phyloP scores from a whole-genome alignment of 1,284 basidiomycete species.

The Erythrobasidium hasegawianum region DNA sequence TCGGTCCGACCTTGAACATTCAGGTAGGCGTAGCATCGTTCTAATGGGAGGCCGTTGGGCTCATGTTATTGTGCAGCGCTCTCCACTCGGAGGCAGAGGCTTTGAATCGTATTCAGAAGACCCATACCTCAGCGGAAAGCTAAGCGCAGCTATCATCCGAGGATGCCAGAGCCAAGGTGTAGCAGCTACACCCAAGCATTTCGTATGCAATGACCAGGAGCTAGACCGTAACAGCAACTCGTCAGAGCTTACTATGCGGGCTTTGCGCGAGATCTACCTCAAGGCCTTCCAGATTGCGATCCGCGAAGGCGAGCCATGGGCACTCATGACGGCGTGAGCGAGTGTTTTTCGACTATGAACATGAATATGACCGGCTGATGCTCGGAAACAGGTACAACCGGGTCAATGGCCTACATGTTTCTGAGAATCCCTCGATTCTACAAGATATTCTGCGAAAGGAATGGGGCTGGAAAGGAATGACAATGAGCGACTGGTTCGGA shows the following conservation, averaged over 20 bases:
- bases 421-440: constrained; percentile 60
- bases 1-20: constrained; percentile 54
- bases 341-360: too few species aligned
- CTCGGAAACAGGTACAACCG: constrained; percentile 56
- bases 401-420: constrained; percentile 64
- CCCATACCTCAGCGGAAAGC: constrained; percentile 31
- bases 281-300: constrained; percentile 73
- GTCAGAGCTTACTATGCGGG: constrained; percentile 59
- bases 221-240: constrained; percentile 19
- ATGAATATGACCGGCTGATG: too few species aligned
- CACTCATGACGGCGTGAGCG: constrained; percentile 46
- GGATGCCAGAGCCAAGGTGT: constrained; percentile 39
- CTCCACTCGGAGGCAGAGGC: constrained; percentile 52
- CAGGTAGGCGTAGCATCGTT: constrained; percentile 40
- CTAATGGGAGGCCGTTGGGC: too few species aligned
- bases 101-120: constrained; percentile 67
- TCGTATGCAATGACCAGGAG: constrained; percentile 40
- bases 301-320: constrained; percentile 56
- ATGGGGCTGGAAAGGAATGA: constrained; percentile 55
- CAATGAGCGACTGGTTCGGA: constrained; percentile 16
- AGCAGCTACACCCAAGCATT: constrained; percentile 33
- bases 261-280: constrained; percentile 74
- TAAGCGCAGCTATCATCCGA: constrained; percentile 27
- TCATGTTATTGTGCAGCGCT: constrained; percentile 49
- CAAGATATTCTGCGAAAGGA: constrained; percentile 61